Percentiles rank a stretch among this genome's conserved stretches.
These are phyloP conservation scores for Nymphaea colorata DNA, from an alignment of 164 flowering plant species.

Conservation along the genomic window DNA sequence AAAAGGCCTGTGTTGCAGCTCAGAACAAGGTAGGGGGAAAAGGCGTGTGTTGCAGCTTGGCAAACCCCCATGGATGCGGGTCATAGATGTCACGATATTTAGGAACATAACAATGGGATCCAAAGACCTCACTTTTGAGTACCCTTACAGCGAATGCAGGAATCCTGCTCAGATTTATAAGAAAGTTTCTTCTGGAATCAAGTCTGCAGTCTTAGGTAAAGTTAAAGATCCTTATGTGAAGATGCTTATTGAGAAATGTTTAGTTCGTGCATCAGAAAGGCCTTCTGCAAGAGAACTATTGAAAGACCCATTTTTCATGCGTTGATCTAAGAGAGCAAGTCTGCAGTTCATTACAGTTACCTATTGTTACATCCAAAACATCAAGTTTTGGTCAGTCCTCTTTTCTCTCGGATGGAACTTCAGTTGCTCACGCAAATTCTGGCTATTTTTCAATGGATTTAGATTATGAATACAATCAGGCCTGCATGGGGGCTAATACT, in stretches of 20 bases:
- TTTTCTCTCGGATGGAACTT: slow-evolving; percentile 33
- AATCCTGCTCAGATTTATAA: slow-evolving; percentile 57
- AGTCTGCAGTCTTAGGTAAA: slow-evolving; percentile 47
- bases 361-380: slow-evolving; percentile 34
- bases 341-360: slow-evolving; percentile 18
- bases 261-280: slow-evolving; percentile 39
- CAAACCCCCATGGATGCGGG: too few species aligned
- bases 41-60: too few species aligned
- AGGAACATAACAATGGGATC: too few species aligned
- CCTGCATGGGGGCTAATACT: slow-evolving; percentile 9
- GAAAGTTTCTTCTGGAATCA: slow-evolving; percentile 51
- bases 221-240: slow-evolving; percentile 35
- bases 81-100: too few species aligned
- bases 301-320: slow-evolving; percentile 45
- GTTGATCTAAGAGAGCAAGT: slow-evolving; percentile 16
- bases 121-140: slow-evolving; percentile 35
- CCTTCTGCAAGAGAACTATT: slow-evolving; percentile 49
- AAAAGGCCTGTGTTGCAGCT: too few species aligned
- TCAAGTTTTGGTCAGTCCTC: slow-evolving; percentile 34
- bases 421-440: slow-evolving; percentile 2
- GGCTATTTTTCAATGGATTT: slow-evolving; percentile 50
- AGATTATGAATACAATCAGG: slow-evolving; percentile 32
- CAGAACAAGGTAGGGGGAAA: too few species aligned
- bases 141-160: slow-evolving; percentile 56
- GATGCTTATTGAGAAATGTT: slow-evolving; percentile 50